Base-by-base conservation (phyloP, 176 grass and related monocot genomes). In the Triticum turgidum region DNA sequence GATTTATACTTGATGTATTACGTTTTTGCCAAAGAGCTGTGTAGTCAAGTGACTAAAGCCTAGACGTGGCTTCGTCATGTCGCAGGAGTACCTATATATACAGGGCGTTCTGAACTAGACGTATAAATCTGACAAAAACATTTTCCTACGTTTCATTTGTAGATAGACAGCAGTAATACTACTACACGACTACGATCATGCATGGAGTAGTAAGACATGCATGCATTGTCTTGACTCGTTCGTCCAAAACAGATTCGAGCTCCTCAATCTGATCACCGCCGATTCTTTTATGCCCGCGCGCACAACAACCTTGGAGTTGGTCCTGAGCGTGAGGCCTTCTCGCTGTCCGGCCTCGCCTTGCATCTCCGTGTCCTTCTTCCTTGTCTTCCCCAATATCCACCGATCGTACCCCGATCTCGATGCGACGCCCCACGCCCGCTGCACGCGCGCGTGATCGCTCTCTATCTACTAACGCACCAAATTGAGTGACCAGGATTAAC, bases 161-260 rank as follows among this genome's bases (percentile, higher is more conserved):
- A 25, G 25, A 25, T 25, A 52, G 49, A 52, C 49, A 52, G 49
- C 49, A 5, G 49, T 52, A 5, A 51, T 47, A 11, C 45, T 44
- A 44, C 6, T 10, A 42, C 11, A 47, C 11, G 45, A 13, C 45
- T 47, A 49, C 3, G 47, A 13, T 52, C 47, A 51, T 51, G 49
- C 49, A 52, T 52, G 49, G 5, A 51, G 47, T 4, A 54, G 51
- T 18, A 54, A 54, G 51, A 54, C 51, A 54, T 18, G 7, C 5
- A 54, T 54, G 7, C 5, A 54, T 54, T 89, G 91, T 93, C 93
- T 81, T 44, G 69, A 89, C 59, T 62, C 65, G 84, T 85, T 95
- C 84, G 84, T 95, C 91, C 13, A 88, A 92, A 84, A 42, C 68
- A 86, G 89, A 95, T 95, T 93, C 93, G 84, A 67, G n/a, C 77